Evolutionary conservation across 2,329 filamentous ascomycete species (phyloP).

Genomic region (Colletotrichum chlorophyti): DNA sequence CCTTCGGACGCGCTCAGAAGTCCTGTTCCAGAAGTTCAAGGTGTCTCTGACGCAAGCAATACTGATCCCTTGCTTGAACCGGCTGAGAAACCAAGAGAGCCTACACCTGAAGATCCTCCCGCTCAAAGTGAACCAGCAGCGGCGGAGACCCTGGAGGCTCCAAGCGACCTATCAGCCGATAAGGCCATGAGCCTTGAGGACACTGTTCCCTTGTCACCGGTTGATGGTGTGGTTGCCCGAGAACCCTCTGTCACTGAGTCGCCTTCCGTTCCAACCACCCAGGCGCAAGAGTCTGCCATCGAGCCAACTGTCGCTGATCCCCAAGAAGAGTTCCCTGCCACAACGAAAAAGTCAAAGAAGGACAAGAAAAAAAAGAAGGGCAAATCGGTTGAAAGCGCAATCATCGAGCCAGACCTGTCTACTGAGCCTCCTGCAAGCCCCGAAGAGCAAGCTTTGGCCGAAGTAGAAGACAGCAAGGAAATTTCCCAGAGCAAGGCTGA

Average conservation of each 20-base stretch:
- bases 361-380: conserved; percentile 37
- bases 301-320: background rate
- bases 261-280: background rate
- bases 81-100: background rate
- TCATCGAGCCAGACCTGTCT: background rate
- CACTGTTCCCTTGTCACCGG: too few relatives aligned
- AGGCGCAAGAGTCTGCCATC: background rate
- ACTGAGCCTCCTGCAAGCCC: background rate
- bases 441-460: background rate
- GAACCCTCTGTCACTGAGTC: background rate
- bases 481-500: background rate
- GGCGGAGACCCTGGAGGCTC: background rate
- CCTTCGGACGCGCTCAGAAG: background rate
- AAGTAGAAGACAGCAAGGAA: background rate
- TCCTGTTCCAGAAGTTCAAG: background rate
- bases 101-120: background rate
- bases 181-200: too few relatives aligned
- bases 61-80: background rate
- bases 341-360: conserved; percentile 32
- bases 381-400: background rate
- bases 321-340: background rate
- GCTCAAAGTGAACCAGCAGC: background rate
- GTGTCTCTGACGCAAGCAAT: background rate
- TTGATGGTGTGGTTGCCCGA: background rate
- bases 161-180: background rate